Percentiles rank a stretch among this genome's conserved stretches.
Conservation (phyloP, 2,329 filamentous ascomycete genomes). For the Neopestalotiopsis rosae region DNA sequence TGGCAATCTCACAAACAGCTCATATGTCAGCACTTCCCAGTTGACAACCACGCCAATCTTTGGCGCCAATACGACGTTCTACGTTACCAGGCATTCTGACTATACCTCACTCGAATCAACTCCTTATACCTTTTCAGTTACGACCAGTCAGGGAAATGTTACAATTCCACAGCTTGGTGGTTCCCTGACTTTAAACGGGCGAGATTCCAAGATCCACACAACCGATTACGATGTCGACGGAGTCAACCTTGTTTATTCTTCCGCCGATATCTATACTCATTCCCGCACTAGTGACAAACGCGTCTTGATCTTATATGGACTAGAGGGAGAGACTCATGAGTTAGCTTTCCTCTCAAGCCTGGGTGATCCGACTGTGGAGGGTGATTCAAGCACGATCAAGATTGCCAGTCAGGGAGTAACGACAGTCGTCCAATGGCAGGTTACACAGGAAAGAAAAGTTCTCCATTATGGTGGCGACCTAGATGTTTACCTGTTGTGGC, state of each 20-base stretch:
- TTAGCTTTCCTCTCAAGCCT: conserved; percentile 48
- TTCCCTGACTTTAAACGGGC: conserved; percentile 61
- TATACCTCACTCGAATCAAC: conserved; percentile 64
- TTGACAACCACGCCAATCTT: conserved; percentile 68
- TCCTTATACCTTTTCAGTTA: conserved; percentile 67
- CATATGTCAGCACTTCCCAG: conserved; percentile 55
- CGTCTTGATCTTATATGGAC: conserved; percentile 66
- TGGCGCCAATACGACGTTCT: conserved; percentile 63
- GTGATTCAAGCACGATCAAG: conserved; percentile 11
- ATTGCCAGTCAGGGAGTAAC: conserved; percentile 9
- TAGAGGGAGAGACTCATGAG: conserved; percentile 66
- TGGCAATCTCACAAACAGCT: conserved; percentile 53
- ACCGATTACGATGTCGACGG: conserved; percentile 69
- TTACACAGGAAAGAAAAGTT: conserved; percentile 42
- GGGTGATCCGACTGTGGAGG: conserved; percentile 39
- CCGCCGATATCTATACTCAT: conserved; percentile 71
- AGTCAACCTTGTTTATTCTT: conserved; percentile 66
- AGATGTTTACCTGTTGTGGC: conserved; percentile 51
- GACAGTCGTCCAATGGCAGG: conserved; percentile 15
- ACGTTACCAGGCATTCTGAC: conserved; percentile 69
- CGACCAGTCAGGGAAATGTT: conserved; percentile 61
- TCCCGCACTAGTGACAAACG: conserved; percentile 53
- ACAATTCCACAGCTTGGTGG: conserved; percentile 64
- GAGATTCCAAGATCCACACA: conserved; percentile 73
- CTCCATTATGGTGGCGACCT: conserved; percentile 40